These are phyloP conservation scores for Ogataea hybrid DNA, from an alignment of 1,139 yeast genomes.

Conservation along the genomic window DNA sequence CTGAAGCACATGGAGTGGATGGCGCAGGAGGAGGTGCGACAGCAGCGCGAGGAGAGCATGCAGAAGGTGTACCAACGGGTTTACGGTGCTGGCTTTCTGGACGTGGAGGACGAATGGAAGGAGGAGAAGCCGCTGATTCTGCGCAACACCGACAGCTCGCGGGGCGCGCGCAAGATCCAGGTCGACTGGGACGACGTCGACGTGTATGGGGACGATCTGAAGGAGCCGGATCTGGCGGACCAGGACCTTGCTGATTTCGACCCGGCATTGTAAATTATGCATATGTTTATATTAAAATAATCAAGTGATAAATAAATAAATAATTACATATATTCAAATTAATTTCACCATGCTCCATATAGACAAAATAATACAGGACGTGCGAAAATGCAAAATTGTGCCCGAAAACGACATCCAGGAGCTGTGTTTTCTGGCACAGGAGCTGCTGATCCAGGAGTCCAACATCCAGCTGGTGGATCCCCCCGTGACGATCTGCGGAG, in stretches of 20 bases:
- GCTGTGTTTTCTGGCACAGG: constrained; percentile 50
- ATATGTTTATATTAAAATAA: background rate
- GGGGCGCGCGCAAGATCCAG: constrained; percentile 41
- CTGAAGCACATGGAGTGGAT: constrained; percentile 94
- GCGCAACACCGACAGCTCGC: constrained; percentile 66
- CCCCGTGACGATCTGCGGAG: constrained; percentile 86
- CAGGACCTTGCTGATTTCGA: constrained; percentile 6
- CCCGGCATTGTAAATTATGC: background rate
- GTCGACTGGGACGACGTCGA: constrained; percentile 74
- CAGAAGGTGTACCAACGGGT: constrained; percentile 69
- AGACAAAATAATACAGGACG: constrained; percentile 33
- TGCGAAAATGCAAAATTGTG: constrained; percentile 45
- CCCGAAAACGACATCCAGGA: constrained; percentile 56
- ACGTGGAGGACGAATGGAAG: constrained; percentile 67
- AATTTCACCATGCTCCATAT: constrained; percentile 26
- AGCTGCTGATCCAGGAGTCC: constrained; percentile 52
- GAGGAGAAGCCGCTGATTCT: constrained; percentile 63
- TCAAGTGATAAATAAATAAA: background rate
- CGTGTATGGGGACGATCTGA: constrained; percentile 33
- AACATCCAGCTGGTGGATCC: constrained; percentile 54
- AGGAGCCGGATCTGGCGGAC: background rate
- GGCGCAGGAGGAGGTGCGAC: constrained; percentile 86
- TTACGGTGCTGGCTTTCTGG: constrained; percentile 76
- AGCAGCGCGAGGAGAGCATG: constrained; percentile 62
- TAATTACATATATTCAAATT: background rate